A percentile compares a stretch with the other conserved stretches of the same genome.
Conservation (phyloP, 108 stramenopile genomes). For the Aurantiochytrium sp. region DNA sequence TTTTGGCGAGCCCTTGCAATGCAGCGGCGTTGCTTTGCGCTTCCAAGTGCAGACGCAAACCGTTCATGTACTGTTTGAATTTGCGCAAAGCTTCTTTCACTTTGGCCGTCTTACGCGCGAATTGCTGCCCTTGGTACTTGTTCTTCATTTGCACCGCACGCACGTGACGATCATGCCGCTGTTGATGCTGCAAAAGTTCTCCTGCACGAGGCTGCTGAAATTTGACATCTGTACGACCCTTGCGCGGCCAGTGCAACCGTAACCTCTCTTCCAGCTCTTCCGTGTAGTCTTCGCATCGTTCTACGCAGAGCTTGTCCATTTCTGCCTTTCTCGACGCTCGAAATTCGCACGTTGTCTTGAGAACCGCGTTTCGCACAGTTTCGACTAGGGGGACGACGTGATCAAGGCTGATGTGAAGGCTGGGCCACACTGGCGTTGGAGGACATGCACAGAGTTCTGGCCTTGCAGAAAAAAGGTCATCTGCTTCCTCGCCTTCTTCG, state of each 20-base stretch:
- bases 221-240: slow-evolving; percentile 46
- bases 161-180: slow-evolving; percentile 14
- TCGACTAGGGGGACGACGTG: no score
- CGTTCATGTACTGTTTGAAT: slow-evolving; percentile 21
- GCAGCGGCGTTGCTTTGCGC: slow-evolving; percentile 36
- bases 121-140: slow-evolving; percentile 24
- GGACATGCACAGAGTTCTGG: no score
- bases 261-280: slow-evolving; percentile 55
- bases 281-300: slow-evolving; percentile 29
- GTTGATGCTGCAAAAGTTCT: slow-evolving; percentile 42
- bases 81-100: neutral
- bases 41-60: slow-evolving; percentile 10
- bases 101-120: neutral
- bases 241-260: slow-evolving; percentile 52
- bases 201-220: slow-evolving; percentile 47
- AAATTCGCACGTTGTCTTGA: no score
- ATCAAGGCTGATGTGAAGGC: no score
- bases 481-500: no score
- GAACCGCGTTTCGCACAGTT: no score
- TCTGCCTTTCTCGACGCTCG: neutral
- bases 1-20: slow-evolving; percentile 46
- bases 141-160: slow-evolving; percentile 17
- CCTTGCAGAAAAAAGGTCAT: no score
- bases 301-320: neutral
- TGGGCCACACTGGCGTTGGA: no score